Percentiles rank a stretch among this genome's conserved stretches.
These are phyloP conservation scores for Diatrype stigma DNA, from an alignment of 2,329 filamentous ascomycete species.

Conservation along the genomic window DNA sequence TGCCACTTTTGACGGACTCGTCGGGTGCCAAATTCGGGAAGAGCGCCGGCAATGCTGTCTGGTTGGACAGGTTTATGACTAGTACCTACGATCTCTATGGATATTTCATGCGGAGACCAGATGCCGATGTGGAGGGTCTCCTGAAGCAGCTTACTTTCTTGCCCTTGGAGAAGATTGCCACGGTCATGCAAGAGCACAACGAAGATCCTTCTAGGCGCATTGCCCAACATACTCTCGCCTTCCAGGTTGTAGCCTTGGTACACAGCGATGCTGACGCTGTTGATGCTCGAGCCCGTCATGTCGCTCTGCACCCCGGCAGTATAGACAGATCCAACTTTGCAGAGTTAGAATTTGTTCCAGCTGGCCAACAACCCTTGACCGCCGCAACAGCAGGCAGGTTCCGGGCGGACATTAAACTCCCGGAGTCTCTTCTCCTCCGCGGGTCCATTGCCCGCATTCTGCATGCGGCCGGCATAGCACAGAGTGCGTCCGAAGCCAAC, in stretches of 20 bases:
- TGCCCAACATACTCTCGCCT: slow-evolving; percentile 80
- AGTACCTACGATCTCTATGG: slow-evolving; percentile 82
- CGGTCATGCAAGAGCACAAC: slow-evolving; percentile 64
- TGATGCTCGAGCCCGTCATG: slow-evolving; percentile 54
- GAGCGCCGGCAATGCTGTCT: slow-evolving; percentile 87
- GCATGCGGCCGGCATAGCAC: slow-evolving; percentile 54
- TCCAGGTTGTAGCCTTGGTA: slow-evolving; percentile 74
- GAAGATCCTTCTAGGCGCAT: slow-evolving; percentile 65
- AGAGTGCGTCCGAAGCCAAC: slow-evolving; percentile 53
- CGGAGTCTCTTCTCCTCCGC: slow-evolving; percentile 48
- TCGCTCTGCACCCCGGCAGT: slow-evolving; percentile 40
- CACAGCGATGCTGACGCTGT: slow-evolving; percentile 66
- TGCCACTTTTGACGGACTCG: slow-evolving; percentile 81
- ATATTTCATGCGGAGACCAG: slow-evolving; percentile 80
- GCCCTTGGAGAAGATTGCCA: slow-evolving; percentile 62
- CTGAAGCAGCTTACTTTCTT: slow-evolving; percentile 90
- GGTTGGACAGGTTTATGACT: slow-evolving; percentile 82
- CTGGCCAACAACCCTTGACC: slow-evolving; percentile 17
- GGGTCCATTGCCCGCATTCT: slow-evolving; percentile 57
- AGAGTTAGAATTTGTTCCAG: slow-evolving; percentile 15
- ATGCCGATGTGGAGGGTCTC: slow-evolving; percentile 75
- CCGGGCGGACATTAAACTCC: slow-evolving; percentile 54
- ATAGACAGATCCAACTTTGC: slow-evolving; percentile 4
- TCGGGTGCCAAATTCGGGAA: slow-evolving; percentile 92
- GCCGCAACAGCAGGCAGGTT: slow-evolving; percentile 42